Base-by-base conservation (phyloP, 2,329 filamentous ascomycete species). In the Mariannaea elegans region DNA sequence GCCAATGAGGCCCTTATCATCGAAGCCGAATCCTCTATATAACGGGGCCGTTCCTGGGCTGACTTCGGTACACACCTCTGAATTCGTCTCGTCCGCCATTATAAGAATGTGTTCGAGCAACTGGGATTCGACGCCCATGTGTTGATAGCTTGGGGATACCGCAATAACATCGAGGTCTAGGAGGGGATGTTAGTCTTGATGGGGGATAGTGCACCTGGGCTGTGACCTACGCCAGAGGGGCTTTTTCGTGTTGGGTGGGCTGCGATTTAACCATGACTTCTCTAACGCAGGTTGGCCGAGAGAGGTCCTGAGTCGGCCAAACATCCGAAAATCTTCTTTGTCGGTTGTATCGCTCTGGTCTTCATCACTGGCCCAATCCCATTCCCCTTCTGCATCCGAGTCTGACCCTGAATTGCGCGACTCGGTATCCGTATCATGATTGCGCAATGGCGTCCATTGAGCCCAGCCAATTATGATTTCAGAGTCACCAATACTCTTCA, bases 91-190 rank as follows among this genome's bases (percentile, higher is more conserved):
- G 23, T 55, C 51, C 4, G 51, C 51, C 21, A 29, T 16, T 27
- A 55, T 47, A 8, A 55, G 14, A 9, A 47, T 16, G 23, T 47
- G 42, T 16, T 55, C 51, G 14, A 55, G 42, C 31, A 55, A 42
- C 8, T 39, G 24, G 42, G 21, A 34, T 38, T 55, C 51, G 8
- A 45, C 42, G 21, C 51, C 51, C 18, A 18, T 27, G 36, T 21
- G 18, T 19, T 47, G 42, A 39, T 55, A 27, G 5, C 46, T 23
- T 41, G 51, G 51, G 42, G 42, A 39, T 4, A 44, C 18, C n/a
- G 51, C 51, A 21, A 55, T 31, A 32, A 55, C 51, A 9, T 55
- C 41, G 16, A 55, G 51, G 36, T 55, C 51, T 55, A 29, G 9
- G 34, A 27, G 21, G 18, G 12, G 14, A 38, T 36, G 41, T 54